Percentiles rank a stretch among this genome's conserved stretches.
These are phyloP conservation scores for Moesziomyces sp. DNA, from an alignment of 1,284 basidiomycete species.

Conservation along the genomic window DNA sequence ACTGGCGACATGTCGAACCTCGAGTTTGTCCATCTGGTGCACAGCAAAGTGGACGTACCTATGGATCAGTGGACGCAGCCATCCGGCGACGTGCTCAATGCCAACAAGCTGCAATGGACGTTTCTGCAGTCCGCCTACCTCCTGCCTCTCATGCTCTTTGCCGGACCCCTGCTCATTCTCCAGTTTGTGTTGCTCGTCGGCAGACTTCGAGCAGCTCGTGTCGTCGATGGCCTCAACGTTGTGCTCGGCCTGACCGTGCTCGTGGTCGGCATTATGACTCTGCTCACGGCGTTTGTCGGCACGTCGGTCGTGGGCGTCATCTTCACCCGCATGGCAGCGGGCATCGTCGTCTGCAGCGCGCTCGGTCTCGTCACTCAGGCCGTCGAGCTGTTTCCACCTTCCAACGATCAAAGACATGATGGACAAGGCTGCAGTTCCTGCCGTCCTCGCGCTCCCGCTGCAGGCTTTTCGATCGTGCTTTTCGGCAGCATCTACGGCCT, in stretches of 20 bases:
- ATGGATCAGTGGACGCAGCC: neutral
- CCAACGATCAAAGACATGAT: too few species aligned
- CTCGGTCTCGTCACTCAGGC: constrained; percentile 14
- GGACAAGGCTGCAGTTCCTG: too few species aligned
- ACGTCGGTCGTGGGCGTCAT: constrained; percentile 11
- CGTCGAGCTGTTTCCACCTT: constrained; percentile 9
- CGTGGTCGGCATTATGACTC: constrained; percentile 12
- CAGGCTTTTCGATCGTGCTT: constrained; percentile 2
- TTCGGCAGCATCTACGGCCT: constrained; percentile 20
- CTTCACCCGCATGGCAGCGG: constrained; percentile 13
- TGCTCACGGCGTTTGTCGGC: constrained; percentile 17
- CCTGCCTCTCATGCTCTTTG: constrained; percentile 16
- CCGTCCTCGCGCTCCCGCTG: neutral
- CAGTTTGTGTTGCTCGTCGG: constrained; percentile 20
- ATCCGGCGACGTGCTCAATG: constrained; percentile 10
- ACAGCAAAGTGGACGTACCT: constrained; percentile 1
- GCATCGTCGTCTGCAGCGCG: constrained; percentile 5
- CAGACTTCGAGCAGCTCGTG: neutral
- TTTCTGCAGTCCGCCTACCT: constrained; percentile 24
- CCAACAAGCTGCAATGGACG: constrained; percentile 14
- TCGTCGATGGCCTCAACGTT: constrained; percentile 5
- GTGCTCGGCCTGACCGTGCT: neutral
- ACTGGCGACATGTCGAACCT: constrained; percentile 29
- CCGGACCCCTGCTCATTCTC: constrained; percentile 13
- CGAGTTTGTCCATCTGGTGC: constrained; percentile 23